Base-by-base conservation (phyloP, 2,329 filamentous ascomycete genomes). In the Diplodia seriata region DNA sequence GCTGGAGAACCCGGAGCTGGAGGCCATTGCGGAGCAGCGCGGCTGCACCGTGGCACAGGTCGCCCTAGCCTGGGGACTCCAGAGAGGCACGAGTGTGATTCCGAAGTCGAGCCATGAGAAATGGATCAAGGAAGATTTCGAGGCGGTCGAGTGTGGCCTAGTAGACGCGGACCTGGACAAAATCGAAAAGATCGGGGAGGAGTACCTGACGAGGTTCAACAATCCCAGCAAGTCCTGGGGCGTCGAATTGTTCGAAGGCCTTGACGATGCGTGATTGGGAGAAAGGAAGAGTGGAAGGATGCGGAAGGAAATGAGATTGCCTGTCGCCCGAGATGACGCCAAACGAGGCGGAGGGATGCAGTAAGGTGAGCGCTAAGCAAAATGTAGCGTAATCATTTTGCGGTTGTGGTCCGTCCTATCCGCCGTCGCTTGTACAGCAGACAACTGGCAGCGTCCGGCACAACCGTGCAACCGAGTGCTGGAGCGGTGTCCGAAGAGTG, bases 11-110 rank as follows among this genome's bases (percentile, higher is more conserved):
- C 69, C 75, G 0, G 80, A 80, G 66, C 77, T 83, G 72, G 70
- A 68, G 11, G 70, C 76, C 1, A 72, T 85, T 62, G 82, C 82
- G 2, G 66, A 73, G 18, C 75, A 76, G 68, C 81, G 82, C 69
- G 76, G 78, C 57, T 80, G 78, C 49, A 82, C 82, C 0, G 72
- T 78, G 0, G 79, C 84, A 0, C 83, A 85, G 69, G 76, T 81
- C 0, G 76, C 83, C 5, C 75, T 86, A 4, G 81, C 78, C 1
- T 86, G 85, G 85, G 82, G 81, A 0, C 73, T 84, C 7, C 77
- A 79, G 69, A 74, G 84, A 20, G 82, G 81, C 11, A 83, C 81
- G 2, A 68, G 66, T 29, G 66, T 64, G 26, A 68, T 86, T 40
- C 85, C 84, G 1, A 86, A 86, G 75, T 83, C 80, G 66, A 77